Evolutionary conservation across 768 basidiomycete species (phyloP), one percentile per base, ranked within the genome.

Genomic region (Pholiota molesta): DNA sequence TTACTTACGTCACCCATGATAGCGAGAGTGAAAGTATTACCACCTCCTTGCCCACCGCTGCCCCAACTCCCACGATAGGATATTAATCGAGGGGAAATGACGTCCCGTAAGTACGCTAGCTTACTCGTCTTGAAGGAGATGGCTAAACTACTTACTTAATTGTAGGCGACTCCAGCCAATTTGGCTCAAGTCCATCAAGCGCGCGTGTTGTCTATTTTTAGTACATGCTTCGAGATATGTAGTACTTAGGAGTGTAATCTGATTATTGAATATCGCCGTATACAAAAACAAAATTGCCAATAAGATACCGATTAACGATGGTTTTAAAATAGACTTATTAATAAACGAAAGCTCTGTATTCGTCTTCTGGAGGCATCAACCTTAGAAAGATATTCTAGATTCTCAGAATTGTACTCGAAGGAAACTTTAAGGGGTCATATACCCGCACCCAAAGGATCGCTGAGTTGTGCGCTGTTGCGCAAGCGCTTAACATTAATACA

Each of bases 21-120:
- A 65, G 64, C 10, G 57, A 62, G 56, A 52, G 61, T 21, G 35
- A 58, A 21, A 60, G 53, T 29, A 65, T 62, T 31, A 56, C 31
- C 26, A 55, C 55, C 4, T 16, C 35, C 17, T 19, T 49, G 14
- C 39, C 53, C 33, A 56, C 60, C 10, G 28, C 44, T 11, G 60
- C 60, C 44, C 60, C 60, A 9, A 55, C 54, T 19, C 60, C 60
- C 11, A 53, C 60, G 6, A 53, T 61, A 31, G 54, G 26, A 14
- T 61, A 61, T 29, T 61, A 23, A 23, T 14, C 19, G 16, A 39
- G 14, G 45, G 29, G 35, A n/a, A 6, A 37, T 29, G 8, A 13
- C 5, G 21, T 14, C 17, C 14, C 17, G 19, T 54, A 19, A 39
- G 31, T 9, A 29, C 16, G 16, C 16, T 26, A 23, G 45, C 45